Base-by-base conservation (phyloP, 2,329 filamentous ascomycete species). In the Aspergillus oerlinghausenensis region DNA sequence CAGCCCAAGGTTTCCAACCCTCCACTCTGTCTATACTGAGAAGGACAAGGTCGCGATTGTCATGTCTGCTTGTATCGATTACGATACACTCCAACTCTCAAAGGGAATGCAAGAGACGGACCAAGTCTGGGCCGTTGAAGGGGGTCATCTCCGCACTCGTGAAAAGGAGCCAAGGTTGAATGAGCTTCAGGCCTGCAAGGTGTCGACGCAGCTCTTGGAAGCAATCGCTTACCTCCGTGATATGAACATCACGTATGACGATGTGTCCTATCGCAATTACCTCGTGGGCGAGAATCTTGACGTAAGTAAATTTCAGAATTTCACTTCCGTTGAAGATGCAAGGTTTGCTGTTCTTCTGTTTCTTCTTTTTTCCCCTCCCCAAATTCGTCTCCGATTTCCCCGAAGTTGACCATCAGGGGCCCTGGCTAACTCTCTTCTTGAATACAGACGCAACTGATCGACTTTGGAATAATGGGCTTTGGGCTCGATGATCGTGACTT, bases 21-120 rank as follows among this genome's bases (percentile, higher is more conserved):
- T 72, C 23, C 58, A 70, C 54, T 69, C 67, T 0, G 64, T 71
- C 17, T 71, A 71, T 49, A 55, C 64, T 8, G 63, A 71, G 52
- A 55, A 59, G 7, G 40, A 58, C 3, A 63, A 57, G 45, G 57
- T 61, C 32, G 56, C 65, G 1, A 67, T 67, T n/a, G 60, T 69
- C n/a, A 72, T 71, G 69, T 59, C 60, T 5, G 58, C 66, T n/a
- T 63, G 59, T 35, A 50, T 67, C 21, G 65, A 69, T 32, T 40
- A 62, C 40, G 25, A 48, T 38, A 43, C 10, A 54, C 60, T 7
- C 52, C 52, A 43, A 47, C 25, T 49, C 26, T 21, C 25, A 9
- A 35, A 51, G 3, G 21, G 14, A 0, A 35, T 50, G 2, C 28
- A 50, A 10, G 14, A 40, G 9, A 51, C 49, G 4, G 5, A 10